These are phyloP conservation scores for Sphaerosporella brunnea DNA, from an alignment of 495 filamentous ascomycete genomes.

Conservation along the genomic window DNA sequence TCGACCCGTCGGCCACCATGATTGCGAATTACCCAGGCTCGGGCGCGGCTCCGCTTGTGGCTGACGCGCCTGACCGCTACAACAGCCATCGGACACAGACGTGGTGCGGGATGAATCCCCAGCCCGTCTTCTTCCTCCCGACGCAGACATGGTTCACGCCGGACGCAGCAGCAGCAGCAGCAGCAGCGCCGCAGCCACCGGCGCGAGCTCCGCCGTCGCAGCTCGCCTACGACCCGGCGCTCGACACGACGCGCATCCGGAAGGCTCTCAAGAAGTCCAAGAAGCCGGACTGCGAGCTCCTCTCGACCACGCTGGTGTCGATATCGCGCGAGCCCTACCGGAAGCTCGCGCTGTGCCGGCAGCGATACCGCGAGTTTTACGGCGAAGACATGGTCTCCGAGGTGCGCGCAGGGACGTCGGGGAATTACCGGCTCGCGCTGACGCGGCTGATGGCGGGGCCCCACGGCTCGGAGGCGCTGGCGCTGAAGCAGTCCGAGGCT, in stretches of 20 bases:
- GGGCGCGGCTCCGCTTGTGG: neutral
- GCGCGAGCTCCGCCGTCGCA: neutral
- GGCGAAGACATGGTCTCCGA: conserved; percentile 8
- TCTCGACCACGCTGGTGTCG: conserved; percentile 6
- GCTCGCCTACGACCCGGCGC: conserved; percentile 13
- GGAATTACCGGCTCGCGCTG: conserved; percentile 12
- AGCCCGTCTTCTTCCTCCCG: neutral
- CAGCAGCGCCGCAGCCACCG: neutral
- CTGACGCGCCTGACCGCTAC: neutral
- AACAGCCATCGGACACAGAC: neutral
- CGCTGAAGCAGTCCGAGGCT: conserved; percentile 1
- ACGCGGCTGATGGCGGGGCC: conserved; percentile 16
- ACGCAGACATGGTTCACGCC: neutral
- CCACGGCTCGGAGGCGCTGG: conserved; percentile 9
- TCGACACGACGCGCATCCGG: conserved; percentile 12
- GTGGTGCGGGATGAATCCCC: neutral
- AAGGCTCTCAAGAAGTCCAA: conserved; percentile 10
- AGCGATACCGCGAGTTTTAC: conserved; percentile 13
- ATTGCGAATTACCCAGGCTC: neutral
- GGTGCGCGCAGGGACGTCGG: conserved; percentile 13
- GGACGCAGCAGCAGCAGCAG: neutral
- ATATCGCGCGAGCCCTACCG: conserved; percentile 8
- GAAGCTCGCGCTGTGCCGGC: conserved; percentile 12
- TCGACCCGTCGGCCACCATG: conserved; percentile 1
- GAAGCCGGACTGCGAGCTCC: conserved; percentile 10